Base-by-base conservation (phyloP, 805 yeast species). In the Candida boidinii region DNA sequence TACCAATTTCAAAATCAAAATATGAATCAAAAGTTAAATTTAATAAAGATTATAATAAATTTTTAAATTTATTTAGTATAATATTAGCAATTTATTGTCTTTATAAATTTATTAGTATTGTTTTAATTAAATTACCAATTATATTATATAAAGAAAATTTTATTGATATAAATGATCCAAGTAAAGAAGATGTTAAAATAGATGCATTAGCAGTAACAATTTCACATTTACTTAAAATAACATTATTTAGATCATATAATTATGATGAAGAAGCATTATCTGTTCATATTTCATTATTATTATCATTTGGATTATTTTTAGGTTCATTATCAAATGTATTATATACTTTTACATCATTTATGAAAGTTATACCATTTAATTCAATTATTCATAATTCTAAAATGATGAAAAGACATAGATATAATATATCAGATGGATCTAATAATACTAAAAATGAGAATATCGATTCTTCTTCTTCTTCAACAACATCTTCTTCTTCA, bases 281-380 rank as follows among this genome's bases (percentile, higher is more conserved):
- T 17, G 64, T 63, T 35, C 69, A 63, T 43, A 53, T 71, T 25
- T 60, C 72, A 28, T 64, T 79, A 37, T 40, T 73, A 3, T 47
- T 79, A 12, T 73, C 84, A 1, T 73, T 79, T 9, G 64, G 68
- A 12, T 58, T 80, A 33, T 79, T 80, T 43, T 46, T 72, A 1
- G 68, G 80, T 37, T 76, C 85, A 1, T 66, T 80, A 43, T 75
- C 80, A 17, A 78, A 78, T 35, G 87, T 80, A 1, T 51, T 68
- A 30, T 56, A 67, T 26, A 78, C 88, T 0, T 68, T 79, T 37
- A 66, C 72, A 26, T 77, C 79, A 22, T 53, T 79, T 12, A 42
- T 39, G 15, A 50, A 42, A 21, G 29, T 49, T 17, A 28, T 52
- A 2, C 55, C 46, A 16, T 7, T 8, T 17, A n/a, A n/a, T 14